A percentile compares a stretch with the other conserved stretches of the same genome.
Conservation (phyloP, 345 rosid genomes). For the Ceriops zippeliana region DNA sequence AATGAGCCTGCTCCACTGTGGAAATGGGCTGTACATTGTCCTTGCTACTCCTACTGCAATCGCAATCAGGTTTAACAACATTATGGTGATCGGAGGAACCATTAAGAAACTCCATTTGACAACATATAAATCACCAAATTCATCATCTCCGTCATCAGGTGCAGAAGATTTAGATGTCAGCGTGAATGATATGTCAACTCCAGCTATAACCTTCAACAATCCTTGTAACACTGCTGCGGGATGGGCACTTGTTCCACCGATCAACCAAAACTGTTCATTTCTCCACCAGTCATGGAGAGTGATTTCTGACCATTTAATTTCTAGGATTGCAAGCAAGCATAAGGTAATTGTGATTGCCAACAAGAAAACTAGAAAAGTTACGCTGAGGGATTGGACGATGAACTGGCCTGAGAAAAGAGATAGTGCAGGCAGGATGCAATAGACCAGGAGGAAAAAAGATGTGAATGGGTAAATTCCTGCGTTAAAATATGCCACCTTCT, state of each 20-base stretch:
- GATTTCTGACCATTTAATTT: constrained; percentile 75
- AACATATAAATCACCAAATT: constrained; percentile 53
- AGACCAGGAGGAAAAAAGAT: constrained; percentile 62
- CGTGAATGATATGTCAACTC: constrained; percentile 71
- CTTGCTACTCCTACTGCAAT: constrained; percentile 60
- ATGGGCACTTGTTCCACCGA: constrained; percentile 83
- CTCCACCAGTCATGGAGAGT: constrained; percentile 88
- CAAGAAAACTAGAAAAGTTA: constrained; percentile 49
- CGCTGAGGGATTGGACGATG: constrained; percentile 59
- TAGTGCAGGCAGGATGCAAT: constrained; percentile 65
- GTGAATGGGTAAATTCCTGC: constrained; percentile 85
- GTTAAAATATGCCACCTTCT: constrained; percentile 66
- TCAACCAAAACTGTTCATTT: constrained; percentile 79
- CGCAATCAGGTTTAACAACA: constrained; percentile 60
- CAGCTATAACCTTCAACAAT: constrained; percentile 66
- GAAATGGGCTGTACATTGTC: constrained; percentile 60
- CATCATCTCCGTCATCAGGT: constrained; percentile 64
- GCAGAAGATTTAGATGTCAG: constrained; percentile 64
- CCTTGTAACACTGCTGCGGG: constrained; percentile 78
- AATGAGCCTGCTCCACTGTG: constrained; percentile 71
- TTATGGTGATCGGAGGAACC: constrained; percentile 65
- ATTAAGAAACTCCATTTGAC: constrained; percentile 70
- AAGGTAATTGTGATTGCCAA: constrained; percentile 56
- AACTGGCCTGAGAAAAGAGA: constrained; percentile 74
- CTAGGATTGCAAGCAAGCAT: constrained; percentile 62